Evolutionary conservation across 2,329 filamentous ascomycete species (phyloP).

Genomic region (Madurella mycetomatis): DNA sequence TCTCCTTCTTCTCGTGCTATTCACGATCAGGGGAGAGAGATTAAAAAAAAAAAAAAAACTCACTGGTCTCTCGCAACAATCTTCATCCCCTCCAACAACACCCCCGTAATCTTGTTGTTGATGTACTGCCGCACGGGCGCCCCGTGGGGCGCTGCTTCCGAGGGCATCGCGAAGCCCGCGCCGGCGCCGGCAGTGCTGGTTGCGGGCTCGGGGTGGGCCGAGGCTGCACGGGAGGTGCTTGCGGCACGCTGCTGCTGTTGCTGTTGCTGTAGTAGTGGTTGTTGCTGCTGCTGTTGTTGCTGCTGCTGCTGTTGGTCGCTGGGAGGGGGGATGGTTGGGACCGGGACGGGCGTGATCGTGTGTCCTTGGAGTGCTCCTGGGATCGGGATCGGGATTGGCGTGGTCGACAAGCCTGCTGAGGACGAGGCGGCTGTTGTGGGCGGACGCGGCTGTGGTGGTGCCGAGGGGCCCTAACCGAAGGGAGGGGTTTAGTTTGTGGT

Average conservation of each 20-base stretch:
- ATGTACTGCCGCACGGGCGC: constrained; percentile 67
- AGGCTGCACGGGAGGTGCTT: constrained; percentile 25
- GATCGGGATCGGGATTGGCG: background rate
- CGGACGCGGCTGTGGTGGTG: constrained; percentile 6
- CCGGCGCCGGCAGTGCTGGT: background rate
- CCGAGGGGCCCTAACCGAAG: background rate
- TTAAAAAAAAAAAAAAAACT: constrained; percentile 31
- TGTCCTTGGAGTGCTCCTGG: background rate
- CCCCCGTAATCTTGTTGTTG: constrained; percentile 65
- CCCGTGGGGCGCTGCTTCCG: constrained; percentile 59
- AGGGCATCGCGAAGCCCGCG: constrained; percentile 48
- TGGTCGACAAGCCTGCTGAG: background rate
- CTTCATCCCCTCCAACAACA: constrained; percentile 72
- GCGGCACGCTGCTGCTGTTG: background rate
- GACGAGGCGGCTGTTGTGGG: constrained; percentile 10
- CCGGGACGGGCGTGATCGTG: background rate
- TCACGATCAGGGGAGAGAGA: background rate
- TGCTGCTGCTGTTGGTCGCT: background rate
- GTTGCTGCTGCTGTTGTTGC: background rate
- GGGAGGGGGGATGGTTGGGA: constrained; percentile 2
- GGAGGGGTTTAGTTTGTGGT: background rate
- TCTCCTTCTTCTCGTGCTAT: no score
- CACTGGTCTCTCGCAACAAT: constrained; percentile 65
- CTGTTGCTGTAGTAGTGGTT: background rate
- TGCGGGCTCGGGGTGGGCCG: constrained; percentile 13